These are phyloP conservation scores for Ganoderma sinense DNA, from an alignment of 1,284 basidiomycete species.

Conservation along the genomic window DNA sequence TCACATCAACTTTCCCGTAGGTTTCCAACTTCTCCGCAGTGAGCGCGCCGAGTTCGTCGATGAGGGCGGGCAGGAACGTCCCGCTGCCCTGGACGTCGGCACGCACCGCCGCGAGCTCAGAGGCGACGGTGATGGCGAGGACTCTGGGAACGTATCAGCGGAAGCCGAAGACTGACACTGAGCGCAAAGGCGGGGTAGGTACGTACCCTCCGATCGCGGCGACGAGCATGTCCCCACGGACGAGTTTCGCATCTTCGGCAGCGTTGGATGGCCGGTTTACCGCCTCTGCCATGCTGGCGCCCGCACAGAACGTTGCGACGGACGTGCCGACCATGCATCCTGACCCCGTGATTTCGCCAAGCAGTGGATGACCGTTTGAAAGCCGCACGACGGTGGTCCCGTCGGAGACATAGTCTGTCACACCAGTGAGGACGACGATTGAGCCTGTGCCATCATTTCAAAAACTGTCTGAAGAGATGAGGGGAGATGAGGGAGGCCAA, in stretches of 20 bases:
- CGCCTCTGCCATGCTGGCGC: conserved; percentile 54
- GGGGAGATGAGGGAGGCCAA: too few relatives aligned
- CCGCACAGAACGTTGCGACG: conserved; percentile 82
- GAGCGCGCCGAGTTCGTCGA: conserved; percentile 81
- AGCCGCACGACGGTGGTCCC: conserved; percentile 74
- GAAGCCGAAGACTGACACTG: neutral
- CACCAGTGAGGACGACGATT: conserved; percentile 86
- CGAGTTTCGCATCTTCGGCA: conserved; percentile 52
- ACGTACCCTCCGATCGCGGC: conserved; percentile 81
- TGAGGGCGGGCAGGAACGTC: conserved; percentile 87
- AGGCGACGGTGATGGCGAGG: conserved; percentile 84
- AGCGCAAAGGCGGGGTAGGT: conserved; percentile 15
- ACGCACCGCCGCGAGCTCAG: conserved; percentile 80
- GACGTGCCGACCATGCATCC: conserved; percentile 89
- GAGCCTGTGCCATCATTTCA: conserved; percentile 58
- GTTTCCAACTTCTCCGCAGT: conserved; percentile 60
- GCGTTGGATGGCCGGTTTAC: conserved; percentile 29
- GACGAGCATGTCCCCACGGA: conserved; percentile 76
- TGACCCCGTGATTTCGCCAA: conserved; percentile 88
- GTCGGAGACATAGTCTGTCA: conserved; percentile 88
- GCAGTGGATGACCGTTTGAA: conserved; percentile 79
- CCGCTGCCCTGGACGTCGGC: conserved; percentile 83
- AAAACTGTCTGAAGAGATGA: neutral
- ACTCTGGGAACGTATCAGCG: conserved; percentile 56
- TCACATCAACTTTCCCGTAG: conserved; percentile 58